Evolutionary conservation across 305 asterid genomes (phyloP).

Genomic region (Solanum hybrid): DNA sequence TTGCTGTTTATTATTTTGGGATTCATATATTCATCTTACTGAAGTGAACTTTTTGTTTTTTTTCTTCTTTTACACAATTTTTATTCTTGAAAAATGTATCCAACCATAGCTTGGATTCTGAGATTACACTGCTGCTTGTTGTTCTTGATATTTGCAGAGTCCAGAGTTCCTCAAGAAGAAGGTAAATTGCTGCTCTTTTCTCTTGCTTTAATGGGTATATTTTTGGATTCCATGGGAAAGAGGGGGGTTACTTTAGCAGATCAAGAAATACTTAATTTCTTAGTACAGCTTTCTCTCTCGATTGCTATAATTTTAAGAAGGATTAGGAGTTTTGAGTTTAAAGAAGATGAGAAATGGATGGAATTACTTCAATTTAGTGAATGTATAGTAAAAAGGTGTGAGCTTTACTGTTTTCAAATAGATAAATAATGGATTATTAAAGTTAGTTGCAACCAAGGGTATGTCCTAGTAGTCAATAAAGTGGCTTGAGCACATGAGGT

Average conservation of each 20-base stretch:
- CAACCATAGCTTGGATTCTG: neutral
- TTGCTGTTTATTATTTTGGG: neutral
- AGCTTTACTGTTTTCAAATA: neutral
- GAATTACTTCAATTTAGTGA: neutral
- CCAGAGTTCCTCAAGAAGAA: slow-evolving; percentile 7
- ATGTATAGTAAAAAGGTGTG: neutral
- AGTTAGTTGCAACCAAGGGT: neutral
- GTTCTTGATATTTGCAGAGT: neutral
- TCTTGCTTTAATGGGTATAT: neutral
- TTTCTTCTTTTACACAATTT: neutral
- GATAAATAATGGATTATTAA: neutral
- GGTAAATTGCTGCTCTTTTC: neutral
- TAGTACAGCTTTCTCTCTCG: neutral
- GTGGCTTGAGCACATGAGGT: neutral
- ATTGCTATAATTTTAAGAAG: neutral
- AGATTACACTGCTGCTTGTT: neutral
- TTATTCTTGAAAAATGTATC: neutral
- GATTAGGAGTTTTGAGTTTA: neutral
- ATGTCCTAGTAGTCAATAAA: neutral
- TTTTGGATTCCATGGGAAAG: neutral
- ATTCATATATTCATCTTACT: neutral
- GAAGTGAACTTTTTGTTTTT: neutral
- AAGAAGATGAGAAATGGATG: neutral
- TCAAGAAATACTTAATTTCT: neutral
- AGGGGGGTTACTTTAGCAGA: neutral